Evolutionary conservation across 768 basidiomycete species (phyloP), one percentile per base, ranked within the genome.

Genomic region (Amanita pallidorosea): DNA sequence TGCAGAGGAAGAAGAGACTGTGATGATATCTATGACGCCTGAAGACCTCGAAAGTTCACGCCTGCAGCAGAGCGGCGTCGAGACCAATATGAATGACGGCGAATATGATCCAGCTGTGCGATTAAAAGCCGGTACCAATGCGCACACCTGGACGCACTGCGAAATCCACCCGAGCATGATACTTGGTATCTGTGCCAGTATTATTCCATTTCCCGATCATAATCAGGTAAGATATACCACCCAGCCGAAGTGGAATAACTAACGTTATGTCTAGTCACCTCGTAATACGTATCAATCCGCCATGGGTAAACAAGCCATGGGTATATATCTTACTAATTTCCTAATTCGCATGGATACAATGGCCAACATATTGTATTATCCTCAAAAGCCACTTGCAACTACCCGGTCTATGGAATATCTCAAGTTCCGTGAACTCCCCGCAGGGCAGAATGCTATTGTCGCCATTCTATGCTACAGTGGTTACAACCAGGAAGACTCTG

Each of bases 261-360:
- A 22, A 51, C 7, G 45, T 31, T 35, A 27, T 49, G 29, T 8
- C 33, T 56, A 98, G 90, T 99, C 95, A 53, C 95, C 95, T 57
- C 96, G 95, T 81, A 99, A 99, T 64, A 99, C 95, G 4, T 99
- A 99, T 63, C 95, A 99, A 71, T 98, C 95, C 41, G 95, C 95
- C 47, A 99, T 99, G 95, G 96, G 96, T 59, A 99, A 99, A 71
- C 95, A 99, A 80, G 95, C 95, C 9, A 99, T 99, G 95, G 95
- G 96, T 46, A 92, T 98, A 57, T 96, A 88, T 69, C 77, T 98
- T 33, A 98, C 95, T 33, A 99, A 98, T 68, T 99, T 95, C 76
- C 80, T 96, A 58, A 87, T 97, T 58, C 91, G 95, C 49, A 95
- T 98, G 92, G 95, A 99, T 66, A 99, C 96, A 8, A 98, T 98